Conservation (phyloP, 2,329 filamentous ascomycete genomes). For the Fusarium nematophilum region DNA sequence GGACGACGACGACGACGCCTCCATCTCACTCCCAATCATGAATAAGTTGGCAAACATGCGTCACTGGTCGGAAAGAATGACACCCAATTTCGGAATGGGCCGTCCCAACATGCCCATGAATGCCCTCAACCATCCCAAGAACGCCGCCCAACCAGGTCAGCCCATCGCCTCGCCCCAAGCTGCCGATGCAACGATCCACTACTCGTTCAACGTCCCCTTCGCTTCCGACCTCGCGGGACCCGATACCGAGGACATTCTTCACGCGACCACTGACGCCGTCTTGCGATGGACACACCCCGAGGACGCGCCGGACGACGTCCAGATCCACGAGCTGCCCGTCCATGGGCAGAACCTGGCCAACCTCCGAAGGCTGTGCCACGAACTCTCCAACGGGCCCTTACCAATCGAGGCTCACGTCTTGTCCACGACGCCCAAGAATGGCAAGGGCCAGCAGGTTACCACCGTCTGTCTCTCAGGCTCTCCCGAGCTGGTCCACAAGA, state of each 20-base stretch:
- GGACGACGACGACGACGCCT: constrained; percentile 42
- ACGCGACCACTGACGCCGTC: constrained; percentile 88
- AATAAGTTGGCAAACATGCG: constrained; percentile 79
- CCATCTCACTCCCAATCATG: constrained; percentile 60
- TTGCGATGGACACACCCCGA: constrained; percentile 94
- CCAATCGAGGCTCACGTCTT: constrained; percentile 87
- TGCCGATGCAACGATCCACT: constrained; percentile 83
- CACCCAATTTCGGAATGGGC: constrained; percentile 74
- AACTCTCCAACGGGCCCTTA: constrained; percentile 77
- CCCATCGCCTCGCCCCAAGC: constrained; percentile 75
- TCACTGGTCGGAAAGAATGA: constrained; percentile 78
- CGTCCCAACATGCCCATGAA: constrained; percentile 68
- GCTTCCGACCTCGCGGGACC: constrained; percentile 91
- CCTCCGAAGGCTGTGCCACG: constrained; percentile 81
- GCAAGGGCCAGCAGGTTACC: constrained; percentile 76
- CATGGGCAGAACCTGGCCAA: constrained; percentile 88
- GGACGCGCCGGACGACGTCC: constrained; percentile 84
- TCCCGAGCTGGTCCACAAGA: constrained; percentile 88
- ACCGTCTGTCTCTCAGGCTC: constrained; percentile 93
- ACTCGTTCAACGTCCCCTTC: constrained; percentile 98
- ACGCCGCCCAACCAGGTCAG: constrained; percentile 61
- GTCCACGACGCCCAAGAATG: constrained; percentile 80
- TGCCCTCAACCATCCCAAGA: constrained; percentile 68
- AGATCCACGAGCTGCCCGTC: constrained; percentile 90
- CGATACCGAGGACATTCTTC: constrained; percentile 93